phyloP scores from a whole-genome alignment of 2,329 filamentous ascomycete genomes.

The Colletotrichum sp. region DNA sequence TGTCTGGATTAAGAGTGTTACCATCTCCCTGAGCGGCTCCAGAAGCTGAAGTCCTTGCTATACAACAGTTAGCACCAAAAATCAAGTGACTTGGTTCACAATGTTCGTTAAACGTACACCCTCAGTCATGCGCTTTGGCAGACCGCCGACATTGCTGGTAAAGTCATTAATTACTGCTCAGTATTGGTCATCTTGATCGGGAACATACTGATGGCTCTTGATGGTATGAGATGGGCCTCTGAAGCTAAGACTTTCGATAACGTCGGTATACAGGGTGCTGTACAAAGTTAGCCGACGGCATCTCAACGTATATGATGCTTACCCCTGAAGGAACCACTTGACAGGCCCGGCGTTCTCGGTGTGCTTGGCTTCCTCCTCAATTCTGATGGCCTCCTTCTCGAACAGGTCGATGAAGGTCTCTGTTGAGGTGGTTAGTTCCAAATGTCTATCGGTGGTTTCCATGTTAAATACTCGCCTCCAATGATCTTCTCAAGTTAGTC shows the following conservation, averaged over 20 bases:
- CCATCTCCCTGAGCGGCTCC: slow-evolving; percentile 22
- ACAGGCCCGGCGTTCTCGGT: slow-evolving; percentile 75
- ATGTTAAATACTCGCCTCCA: not conserved
- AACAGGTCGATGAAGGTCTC: slow-evolving; percentile 34
- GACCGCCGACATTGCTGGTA: slow-evolving; percentile 17
- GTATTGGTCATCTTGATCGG: not conserved
- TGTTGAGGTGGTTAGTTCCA: not conserved
- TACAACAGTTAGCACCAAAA: not conserved
- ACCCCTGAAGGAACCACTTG: slow-evolving; percentile 79
- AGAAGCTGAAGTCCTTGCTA: slow-evolving; percentile 16
- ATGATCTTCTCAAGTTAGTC: not conserved
- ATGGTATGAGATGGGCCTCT: slow-evolving; percentile 56
- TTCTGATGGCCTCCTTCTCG: slow-evolving; percentile 65
- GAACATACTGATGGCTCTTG: slow-evolving; percentile 32
- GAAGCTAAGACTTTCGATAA: slow-evolving; percentile 43
- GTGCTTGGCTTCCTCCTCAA: slow-evolving; percentile 73
- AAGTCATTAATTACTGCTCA: not conserved
- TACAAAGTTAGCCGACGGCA: not conserved
- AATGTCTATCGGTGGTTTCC: not conserved
- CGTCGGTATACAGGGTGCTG: slow-evolving; percentile 23
- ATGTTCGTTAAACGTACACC: not conserved
- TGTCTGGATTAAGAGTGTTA: slow-evolving; percentile 30
- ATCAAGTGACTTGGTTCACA: slow-evolving; percentile 19
- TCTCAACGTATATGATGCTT: slow-evolving; percentile 36
- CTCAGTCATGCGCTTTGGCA: not conserved